phyloP scores from a whole-genome alignment of 495 filamentous ascomycete genomes.

The Penicillium herquei region DNA sequence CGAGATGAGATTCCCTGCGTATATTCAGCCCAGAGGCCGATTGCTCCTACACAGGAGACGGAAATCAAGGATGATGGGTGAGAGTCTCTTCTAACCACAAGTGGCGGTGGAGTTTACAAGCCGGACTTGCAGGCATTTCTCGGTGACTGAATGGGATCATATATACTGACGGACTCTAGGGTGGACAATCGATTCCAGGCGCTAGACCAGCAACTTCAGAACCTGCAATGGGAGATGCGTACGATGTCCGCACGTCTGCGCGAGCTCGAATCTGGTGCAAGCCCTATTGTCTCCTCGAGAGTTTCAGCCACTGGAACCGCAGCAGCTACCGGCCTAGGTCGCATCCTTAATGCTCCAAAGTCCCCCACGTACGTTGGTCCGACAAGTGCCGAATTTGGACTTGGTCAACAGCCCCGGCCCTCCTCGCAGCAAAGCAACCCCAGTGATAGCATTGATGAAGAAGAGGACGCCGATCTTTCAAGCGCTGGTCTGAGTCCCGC shows the following conservation, averaged over 20 bases:
- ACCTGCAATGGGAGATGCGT: conserved; percentile 32
- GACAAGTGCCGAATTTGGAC: conserved; percentile 44
- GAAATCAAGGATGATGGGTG: conserved; percentile 27
- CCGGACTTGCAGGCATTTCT: no score
- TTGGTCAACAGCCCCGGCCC: conserved; percentile 14
- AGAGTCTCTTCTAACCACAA: not conserved
- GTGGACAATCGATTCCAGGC: conserved; percentile 19
- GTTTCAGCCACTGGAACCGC: conserved; percentile 3
- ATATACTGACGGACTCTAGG: conserved; percentile 16
- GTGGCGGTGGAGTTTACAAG: no score
- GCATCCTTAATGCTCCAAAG: conserved; percentile 37
- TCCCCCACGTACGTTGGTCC: conserved; percentile 41
- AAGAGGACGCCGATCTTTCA: conserved; percentile 19
- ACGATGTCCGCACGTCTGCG: conserved; percentile 33
- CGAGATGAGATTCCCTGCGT: conserved; percentile 62
- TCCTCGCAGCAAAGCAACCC: not conserved
- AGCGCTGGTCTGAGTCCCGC: conserved; percentile 21
- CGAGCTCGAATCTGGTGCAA: conserved; percentile 26
- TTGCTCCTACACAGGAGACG: conserved; percentile 3
- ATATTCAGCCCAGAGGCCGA: conserved; percentile 43
- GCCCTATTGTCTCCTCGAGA: conserved; percentile 2
- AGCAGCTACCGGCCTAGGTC: conserved; percentile 19
- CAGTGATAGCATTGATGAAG: not conserved
- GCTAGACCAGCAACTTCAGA: conserved; percentile 31
- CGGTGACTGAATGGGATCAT: not conserved